Evolutionary conservation across 352 stramenopile genomes (phyloP), one percentile per base, ranked within the genome.

Genomic region (Phytophthora pseudosyringae): DNA sequence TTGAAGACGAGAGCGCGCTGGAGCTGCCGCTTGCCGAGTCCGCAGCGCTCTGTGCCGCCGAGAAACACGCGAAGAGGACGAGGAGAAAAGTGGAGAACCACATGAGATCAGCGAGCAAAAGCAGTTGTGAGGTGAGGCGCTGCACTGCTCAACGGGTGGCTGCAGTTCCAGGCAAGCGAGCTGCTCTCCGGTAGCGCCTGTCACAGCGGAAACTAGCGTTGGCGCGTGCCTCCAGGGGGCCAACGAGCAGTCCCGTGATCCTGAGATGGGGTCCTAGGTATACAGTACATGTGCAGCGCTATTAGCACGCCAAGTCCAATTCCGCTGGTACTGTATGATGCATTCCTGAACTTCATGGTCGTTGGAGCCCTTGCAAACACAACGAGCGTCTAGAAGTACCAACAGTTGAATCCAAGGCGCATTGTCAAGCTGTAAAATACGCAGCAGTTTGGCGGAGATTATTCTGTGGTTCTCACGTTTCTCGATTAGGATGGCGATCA

Each of bases 71-170:
- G 8, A 69, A 49, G 1, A 69, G 53, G 3, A 64, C 26, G 39
- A 69, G 53, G 33, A 65, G 45, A 3, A 69, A 32, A 38, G 36
- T 59, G 10, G 54, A 69, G 53, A 44, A 36, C 61, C 54, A 64
- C 61, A 69, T 69, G 54, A n/a, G 45, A 40, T 18, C 39, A 15
- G 65, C n/a, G 61, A 49, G 46, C 7, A 49, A 58, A 69, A 54
- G 4, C 33, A 47, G 11, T 62, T 68, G 29, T 62, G 59, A 61
- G 36, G 2, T 21, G 26, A 43, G 40, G 8, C 12, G 41, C 11
- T 38, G 43, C 21, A n/a, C n/a, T n/a, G n/a, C n/a, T n/a, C n/a
- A n/a, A n/a, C n/a, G n/a, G 10, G 25, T 49, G 40, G 21, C 18
- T 10, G 21, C 40, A 35, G 13, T 25, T 49, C 43, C 43, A 49